Base-by-base conservation (phyloP, 306 rosid species). In the Vigna hirtella region DNA sequence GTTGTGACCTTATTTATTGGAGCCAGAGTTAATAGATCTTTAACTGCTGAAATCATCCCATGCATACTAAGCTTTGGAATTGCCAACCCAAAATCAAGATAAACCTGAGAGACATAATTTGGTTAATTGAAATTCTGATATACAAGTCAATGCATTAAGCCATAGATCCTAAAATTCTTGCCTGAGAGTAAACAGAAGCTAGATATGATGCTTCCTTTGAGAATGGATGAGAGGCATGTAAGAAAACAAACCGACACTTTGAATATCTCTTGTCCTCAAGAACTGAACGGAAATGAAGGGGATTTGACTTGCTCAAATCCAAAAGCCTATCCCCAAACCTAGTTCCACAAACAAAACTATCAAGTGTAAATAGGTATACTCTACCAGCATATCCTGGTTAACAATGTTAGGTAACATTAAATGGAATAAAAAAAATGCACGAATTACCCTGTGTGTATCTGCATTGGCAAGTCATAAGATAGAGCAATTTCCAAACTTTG, bases 161-260 rank as follows among this genome's bases (percentile, higher is more conserved):
- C 24, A 61, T 61, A 42, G 58, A 72, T 43, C 42, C 53, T 57
- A 38, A 40, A 28, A 61, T 47, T 36, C 70, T 77, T 87, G 86
- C 98, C 93, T 90, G 97, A 49, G 94, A 76, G 80, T 92, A 94
- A 81, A 90, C 82, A 69, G 97, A 88, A 69, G 98, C 95, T 16
- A 94, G 87, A 82, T 90, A 88, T 72, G 98, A 94, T 15, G 97
- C 98, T 85, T 94, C 98, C 89, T 82, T 92, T 32, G 97, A 90
- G 85, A 89, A 94, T 8, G 97, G 98, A 85, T 92, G 91, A 10
- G 98, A 92, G 50, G 97, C 91, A 79, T 92, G 98, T 62, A 92
- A 77, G 51, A 94, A 88, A 84, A 94, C 98, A 51, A 94, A 74
- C 50, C 93, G 89, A 51, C 88, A 89, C 67, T 86, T 85, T 11